phyloP scores from a whole-genome alignment of 228 moss, liverwort and hornwort genomes.

The Sphagnum magellanicum region DNA sequence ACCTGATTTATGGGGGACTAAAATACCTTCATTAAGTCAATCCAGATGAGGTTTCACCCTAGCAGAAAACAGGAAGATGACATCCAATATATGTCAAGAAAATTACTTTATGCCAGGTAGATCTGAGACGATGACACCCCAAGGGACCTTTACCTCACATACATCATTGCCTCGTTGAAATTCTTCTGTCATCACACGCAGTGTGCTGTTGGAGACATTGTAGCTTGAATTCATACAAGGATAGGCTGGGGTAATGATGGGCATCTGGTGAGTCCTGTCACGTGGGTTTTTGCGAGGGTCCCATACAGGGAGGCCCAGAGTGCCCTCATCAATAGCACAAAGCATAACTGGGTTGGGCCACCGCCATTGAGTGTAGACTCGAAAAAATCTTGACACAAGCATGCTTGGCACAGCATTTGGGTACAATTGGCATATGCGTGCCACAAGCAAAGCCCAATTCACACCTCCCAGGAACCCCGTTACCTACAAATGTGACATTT shows the following conservation, averaged over 20 bases:
- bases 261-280: slow-evolving; percentile 91
- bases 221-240: slow-evolving; percentile 99
- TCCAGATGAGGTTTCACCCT: too few species aligned
- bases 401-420: slow-evolving; percentile 98
- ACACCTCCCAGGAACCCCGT: slow-evolving; percentile 98
- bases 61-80: too few species aligned
- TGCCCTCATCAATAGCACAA: slow-evolving; percentile 93
- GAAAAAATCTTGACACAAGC: slow-evolving; percentile 96
- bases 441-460: slow-evolving; percentile 97
- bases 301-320: slow-evolving; percentile 74
- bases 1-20: too few species aligned
- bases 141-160: slow-evolving; percentile 45
- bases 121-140: too few species aligned
- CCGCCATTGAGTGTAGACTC: slow-evolving; percentile 97
- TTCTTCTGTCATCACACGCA: slow-evolving; percentile 98
- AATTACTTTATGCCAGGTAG: too few species aligned
- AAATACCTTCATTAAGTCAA: too few species aligned
- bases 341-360: slow-evolving; percentile 99
- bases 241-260: slow-evolving; percentile 96
- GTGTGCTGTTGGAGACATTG: slow-evolving; percentile 86
- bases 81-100: too few species aligned
- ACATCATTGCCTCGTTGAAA: slow-evolving; percentile 80
- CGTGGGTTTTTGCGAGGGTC: slow-evolving; percentile 92
- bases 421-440: slow-evolving; percentile 98
- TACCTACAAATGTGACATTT: slow-evolving; percentile 20